Evolutionary conservation across 139 green algal genomes (phyloP).

Genomic region (Diplosphaera chodatii): DNA sequence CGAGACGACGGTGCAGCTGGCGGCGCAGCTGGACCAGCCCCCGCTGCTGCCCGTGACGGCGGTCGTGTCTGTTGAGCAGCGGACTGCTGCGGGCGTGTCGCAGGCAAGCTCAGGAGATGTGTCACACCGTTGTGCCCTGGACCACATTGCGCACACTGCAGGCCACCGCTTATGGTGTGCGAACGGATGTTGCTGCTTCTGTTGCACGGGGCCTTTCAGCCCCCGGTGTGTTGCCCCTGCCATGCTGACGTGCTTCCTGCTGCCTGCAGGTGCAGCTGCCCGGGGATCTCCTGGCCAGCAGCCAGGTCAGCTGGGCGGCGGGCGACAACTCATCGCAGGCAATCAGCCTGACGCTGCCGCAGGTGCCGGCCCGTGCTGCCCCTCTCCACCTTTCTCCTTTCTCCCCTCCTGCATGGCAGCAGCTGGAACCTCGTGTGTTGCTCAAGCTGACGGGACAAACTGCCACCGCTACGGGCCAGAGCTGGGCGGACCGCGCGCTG

Average conservation of each 20-base stretch:
- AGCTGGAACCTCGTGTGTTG: no score
- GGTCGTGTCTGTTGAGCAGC: background rate
- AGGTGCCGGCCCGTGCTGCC: background rate
- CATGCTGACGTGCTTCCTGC: background rate
- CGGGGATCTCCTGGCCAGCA: background rate
- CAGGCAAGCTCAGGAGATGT: background rate
- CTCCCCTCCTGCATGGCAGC: no score
- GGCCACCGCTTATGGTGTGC: no score
- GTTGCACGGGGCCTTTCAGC: no score
- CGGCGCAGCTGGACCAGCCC: background rate
- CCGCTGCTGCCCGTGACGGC: background rate
- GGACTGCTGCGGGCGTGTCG: background rate
- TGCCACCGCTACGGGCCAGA: no score
- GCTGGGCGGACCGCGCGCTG: background rate
- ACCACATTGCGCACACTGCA: no score
- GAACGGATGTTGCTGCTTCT: no score
- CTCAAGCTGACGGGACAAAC: no score
- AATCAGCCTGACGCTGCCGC: background rate
- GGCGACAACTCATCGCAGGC: background rate
- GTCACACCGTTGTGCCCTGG: no score
- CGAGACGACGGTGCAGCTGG: background rate
- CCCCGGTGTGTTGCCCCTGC: no score
- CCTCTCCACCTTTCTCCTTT: no score
- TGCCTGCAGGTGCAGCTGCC: background rate
- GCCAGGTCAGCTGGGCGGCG: background rate